These are phyloP conservation scores for Blastobotrys mokoenaii DNA, from an alignment of 805 yeast species.

Conservation along the genomic window DNA sequence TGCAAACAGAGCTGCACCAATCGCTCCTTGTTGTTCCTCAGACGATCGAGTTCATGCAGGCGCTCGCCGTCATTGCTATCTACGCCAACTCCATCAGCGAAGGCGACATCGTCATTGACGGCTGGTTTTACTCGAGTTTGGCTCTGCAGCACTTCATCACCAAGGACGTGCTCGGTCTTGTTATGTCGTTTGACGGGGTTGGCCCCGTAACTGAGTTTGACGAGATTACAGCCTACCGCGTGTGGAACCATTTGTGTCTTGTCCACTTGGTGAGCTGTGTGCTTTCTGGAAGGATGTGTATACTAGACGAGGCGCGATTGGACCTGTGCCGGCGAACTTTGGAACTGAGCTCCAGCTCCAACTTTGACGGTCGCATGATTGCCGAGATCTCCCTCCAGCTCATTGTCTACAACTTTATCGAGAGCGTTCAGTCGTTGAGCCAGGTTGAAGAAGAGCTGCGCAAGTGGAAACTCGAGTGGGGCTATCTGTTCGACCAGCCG, in stretches of 20 bases:
- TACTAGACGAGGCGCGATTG: constrained; percentile 50
- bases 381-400: constrained; percentile 61
- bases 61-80: constrained; percentile 55
- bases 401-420: constrained; percentile 50
- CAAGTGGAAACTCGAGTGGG: constrained; percentile 64
- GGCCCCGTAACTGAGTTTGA: constrained; percentile 38
- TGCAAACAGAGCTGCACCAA: constrained; percentile 42
- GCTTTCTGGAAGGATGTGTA: constrained; percentile 55
- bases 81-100: constrained; percentile 56
- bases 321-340: constrained; percentile 52
- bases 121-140: constrained; percentile 59
- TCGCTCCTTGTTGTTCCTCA: constrained; percentile 37
- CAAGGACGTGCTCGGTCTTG: constrained; percentile 31
- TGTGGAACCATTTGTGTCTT: constrained; percentile 64
- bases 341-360: constrained; percentile 52
- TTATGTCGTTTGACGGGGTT: constrained; percentile 21
- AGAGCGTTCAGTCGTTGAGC: constrained; percentile 29
- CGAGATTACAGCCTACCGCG: constrained; percentile 47
- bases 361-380: constrained; percentile 77
- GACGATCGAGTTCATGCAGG: constrained; percentile 56
- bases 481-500: constrained; percentile 57
- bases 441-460: constrained; percentile 41
- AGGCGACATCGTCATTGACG: constrained; percentile 47
- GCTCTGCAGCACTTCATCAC: constrained; percentile 58
- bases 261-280: constrained; percentile 62